A percentile compares a stretch with the other conserved stretches of the same genome.
phyloP scores from a whole-genome alignment of 208 protist genomes.

The Wallacemonas sp. region DNA sequence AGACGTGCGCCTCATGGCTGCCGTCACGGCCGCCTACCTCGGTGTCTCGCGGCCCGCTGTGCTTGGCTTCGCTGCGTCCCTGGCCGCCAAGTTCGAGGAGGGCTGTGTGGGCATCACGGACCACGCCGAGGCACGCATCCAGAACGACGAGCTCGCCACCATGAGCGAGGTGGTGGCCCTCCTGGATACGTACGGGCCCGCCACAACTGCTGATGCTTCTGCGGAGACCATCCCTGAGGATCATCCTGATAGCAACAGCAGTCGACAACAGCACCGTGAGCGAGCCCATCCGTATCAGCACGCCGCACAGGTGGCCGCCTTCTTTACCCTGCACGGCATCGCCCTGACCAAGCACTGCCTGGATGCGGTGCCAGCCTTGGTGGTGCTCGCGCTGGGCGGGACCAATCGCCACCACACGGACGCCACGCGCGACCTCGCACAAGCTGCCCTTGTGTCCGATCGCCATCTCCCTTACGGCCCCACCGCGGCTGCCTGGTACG shows the following conservation, averaged over 20 bases:
- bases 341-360: slow-evolving; percentile 53
- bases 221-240: too few relatives aligned
- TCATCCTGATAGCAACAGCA: too few relatives aligned
- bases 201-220: too few relatives aligned
- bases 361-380: slow-evolving; percentile 31
- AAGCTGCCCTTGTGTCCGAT: not conserved
- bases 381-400: slow-evolving; percentile 19
- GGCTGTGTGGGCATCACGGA: slow-evolving; percentile 34
- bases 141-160: slow-evolving; percentile 56
- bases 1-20: slow-evolving; percentile 32
- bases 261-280: too few relatives aligned
- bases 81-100: slow-evolving; percentile 34
- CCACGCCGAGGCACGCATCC: slow-evolving; percentile 20
- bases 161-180: slow-evolving; percentile 47
- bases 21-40: slow-evolving; percentile 20
- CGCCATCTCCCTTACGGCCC: not conserved
- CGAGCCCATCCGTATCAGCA: slow-evolving; percentile 19
- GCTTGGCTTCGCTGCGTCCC: slow-evolving; percentile 26
- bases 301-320: slow-evolving; percentile 29
- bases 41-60: slow-evolving; percentile 15
- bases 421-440: not conserved
- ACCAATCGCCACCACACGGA: not conserved
- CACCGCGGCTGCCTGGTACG: not conserved
- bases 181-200: slow-evolving; percentile 22
- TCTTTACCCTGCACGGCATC: slow-evolving; percentile 56